These are phyloP conservation scores for Eucalyptus albens DNA, from an alignment of 345 rosid species.

Conservation along the genomic window DNA sequence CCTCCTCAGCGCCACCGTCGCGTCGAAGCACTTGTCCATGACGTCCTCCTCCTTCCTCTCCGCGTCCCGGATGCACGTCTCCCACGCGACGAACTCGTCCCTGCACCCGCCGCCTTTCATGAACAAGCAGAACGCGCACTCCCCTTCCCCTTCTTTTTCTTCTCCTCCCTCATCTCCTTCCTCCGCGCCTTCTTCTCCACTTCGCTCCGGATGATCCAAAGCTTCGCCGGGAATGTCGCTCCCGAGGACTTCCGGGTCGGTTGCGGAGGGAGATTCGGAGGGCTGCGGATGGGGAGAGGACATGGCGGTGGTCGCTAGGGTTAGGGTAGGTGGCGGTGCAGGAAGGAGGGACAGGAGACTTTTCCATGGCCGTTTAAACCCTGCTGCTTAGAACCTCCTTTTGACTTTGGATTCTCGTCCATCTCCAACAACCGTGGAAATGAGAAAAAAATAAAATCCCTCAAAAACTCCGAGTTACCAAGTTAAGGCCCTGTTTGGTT, in stretches of 20 bases:
- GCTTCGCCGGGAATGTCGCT: background rate
- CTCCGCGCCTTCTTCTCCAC: background rate
- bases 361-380: background rate
- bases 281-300: background rate
- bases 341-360: background rate
- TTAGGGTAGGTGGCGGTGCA: background rate
- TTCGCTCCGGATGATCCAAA: background rate
- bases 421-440: background rate
- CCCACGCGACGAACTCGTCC: conserved; percentile 62
- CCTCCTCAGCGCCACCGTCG: conserved; percentile 34
- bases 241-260: background rate
- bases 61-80: conserved; percentile 56
- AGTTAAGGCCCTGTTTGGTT: too few relatives aligned
- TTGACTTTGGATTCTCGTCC: background rate
- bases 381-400: background rate
- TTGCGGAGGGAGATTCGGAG: background rate
- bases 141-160: conserved; percentile 51
- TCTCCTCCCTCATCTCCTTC: conserved; percentile 3
- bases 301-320: background rate
- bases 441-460: background rate
- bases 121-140: conserved; percentile 79
- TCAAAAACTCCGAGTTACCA: background rate
- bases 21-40: conserved; percentile 67
- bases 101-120: conserved; percentile 95
- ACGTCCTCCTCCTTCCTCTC: conserved; percentile 57